These are phyloP conservation scores for Penicillium nucicola DNA, from an alignment of 495 filamentous ascomycete genomes.

Conservation along the genomic window DNA sequence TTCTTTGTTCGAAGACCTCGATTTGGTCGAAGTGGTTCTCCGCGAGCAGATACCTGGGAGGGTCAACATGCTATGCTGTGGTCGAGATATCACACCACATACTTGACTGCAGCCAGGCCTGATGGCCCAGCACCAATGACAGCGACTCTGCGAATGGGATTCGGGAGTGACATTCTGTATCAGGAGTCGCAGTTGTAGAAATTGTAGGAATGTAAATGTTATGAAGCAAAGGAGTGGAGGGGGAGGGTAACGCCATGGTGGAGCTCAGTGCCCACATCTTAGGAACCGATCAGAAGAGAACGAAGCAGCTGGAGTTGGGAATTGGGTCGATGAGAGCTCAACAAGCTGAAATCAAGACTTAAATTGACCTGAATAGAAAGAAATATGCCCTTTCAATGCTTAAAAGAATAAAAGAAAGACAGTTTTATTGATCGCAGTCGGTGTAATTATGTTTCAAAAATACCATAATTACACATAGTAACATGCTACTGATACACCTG, in stretches of 20 bases:
- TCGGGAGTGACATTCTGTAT: conserved; percentile 18
- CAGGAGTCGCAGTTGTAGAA: too few species aligned
- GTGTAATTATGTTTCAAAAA: too few species aligned
- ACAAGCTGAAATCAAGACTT: too few species aligned
- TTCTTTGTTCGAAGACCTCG: conserved; percentile 78
- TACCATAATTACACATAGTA: too few species aligned
- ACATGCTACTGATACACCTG: conserved; percentile 3
- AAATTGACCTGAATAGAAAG: too few species aligned
- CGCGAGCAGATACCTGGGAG: conserved; percentile 64
- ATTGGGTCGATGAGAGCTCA: too few species aligned
- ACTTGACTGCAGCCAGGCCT: conserved; percentile 44
- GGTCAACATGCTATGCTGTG: conserved; percentile 2
- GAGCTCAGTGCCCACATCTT: conserved; percentile 3
- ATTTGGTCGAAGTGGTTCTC: conserved; percentile 69
- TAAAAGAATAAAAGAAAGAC: not conserved
- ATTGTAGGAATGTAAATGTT: too few species aligned
- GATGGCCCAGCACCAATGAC: conserved; percentile 47
- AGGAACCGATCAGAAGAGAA: not conserved
- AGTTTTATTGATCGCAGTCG: not conserved
- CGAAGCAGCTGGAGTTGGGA: too few species aligned
- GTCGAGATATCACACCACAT: conserved; percentile 5
- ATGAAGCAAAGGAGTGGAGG: not conserved
- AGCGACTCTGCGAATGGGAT: conserved; percentile 35
- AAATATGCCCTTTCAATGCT: too few species aligned
- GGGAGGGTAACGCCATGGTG: conserved; percentile 21